Evolutionary conservation across 202 grass and related monocot genomes (phyloP), one percentile per base, ranked within the genome.

Genomic region (Tripidium arundinaceum): DNA sequence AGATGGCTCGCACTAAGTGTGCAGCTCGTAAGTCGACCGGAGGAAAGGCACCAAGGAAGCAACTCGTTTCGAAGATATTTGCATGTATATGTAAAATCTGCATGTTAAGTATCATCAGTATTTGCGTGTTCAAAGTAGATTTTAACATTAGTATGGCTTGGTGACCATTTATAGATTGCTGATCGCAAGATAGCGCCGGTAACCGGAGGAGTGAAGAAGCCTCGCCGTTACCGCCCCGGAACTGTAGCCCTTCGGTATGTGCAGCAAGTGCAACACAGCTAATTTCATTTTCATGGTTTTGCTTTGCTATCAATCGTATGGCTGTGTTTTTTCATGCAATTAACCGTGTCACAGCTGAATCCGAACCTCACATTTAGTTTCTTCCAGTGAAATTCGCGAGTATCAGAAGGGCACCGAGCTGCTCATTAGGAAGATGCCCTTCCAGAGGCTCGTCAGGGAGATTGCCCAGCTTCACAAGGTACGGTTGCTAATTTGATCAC

Each of bases 371-470:
- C 7, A 11, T 22, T 3, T 11, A 54, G 10, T 22, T 55, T 55
- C 19, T 55, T 22, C 0, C 52, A 74, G 70, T 36, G 47, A 74
- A 55, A 38, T 74, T 21, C 28, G 70, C 28, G 57, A 74, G 46
- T 74, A 74, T 12, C 70, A 74, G 19, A 74, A 55, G 70, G 46
- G 47, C 10, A 57, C 81, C 2, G 86, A 89, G 69, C 76, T 89
- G 10, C 70, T 89, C 50, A 89, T 89, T 15, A 63, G 82, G 52
- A 89, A 89, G 62, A 77, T 89, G 75, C 86, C 86, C n/a, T 89
- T 89, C 86, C 77, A 85, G 82, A 77, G 86, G 19, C 49, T 89
- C 11, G 86, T 89, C 10, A 76, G 86, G 24, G 76, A 85, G 62
- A 89, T 89, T 57, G 76, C 86, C 33, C 86, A 89, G 76, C 40